Conservation (phyloP, 257 asterid species). For the Rehmannia glutinosa region DNA sequence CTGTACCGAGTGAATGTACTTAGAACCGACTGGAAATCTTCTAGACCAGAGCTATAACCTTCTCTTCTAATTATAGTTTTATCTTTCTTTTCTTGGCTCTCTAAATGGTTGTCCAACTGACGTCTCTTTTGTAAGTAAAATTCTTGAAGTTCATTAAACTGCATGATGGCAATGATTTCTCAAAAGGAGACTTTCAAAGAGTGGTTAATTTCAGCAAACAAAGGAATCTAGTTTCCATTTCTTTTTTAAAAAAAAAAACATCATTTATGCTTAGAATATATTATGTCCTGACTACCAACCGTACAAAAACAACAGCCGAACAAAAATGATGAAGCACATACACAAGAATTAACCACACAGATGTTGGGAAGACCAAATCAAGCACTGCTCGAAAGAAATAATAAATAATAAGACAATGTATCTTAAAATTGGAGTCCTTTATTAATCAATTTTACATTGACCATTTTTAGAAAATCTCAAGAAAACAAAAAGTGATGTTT, state of each 20-base stretch:
- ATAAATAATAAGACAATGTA: background rate
- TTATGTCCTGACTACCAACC: background rate
- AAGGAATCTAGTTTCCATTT: background rate
- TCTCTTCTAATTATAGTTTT: slow-evolving; percentile 38
- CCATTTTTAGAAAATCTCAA: background rate
- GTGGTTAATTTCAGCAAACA: background rate
- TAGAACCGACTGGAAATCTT: slow-evolving; percentile 78
- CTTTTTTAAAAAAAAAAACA: background rate
- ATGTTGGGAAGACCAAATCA: background rate
- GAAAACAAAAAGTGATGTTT: background rate
- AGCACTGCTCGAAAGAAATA: background rate
- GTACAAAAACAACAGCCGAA: background rate
- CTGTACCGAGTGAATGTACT: slow-evolving; percentile 82
- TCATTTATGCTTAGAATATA: background rate
- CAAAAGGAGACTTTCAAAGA: slow-evolving; percentile 13
- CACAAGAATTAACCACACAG: background rate
- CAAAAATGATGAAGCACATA: background rate
- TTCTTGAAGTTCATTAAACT: slow-evolving; percentile 88
- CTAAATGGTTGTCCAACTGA: slow-evolving; percentile 36
- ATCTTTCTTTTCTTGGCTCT: slow-evolving; percentile 40
- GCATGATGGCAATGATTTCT: slow-evolving; percentile 25
- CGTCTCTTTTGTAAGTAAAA: slow-evolving; percentile 80
- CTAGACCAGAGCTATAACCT: slow-evolving; percentile 69
- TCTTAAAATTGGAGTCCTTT: background rate
- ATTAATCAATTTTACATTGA: background rate